These are phyloP conservation scores for Blepharisma japonicum DNA, from an alignment of 73 alveolate species.

Conservation along the genomic window DNA sequence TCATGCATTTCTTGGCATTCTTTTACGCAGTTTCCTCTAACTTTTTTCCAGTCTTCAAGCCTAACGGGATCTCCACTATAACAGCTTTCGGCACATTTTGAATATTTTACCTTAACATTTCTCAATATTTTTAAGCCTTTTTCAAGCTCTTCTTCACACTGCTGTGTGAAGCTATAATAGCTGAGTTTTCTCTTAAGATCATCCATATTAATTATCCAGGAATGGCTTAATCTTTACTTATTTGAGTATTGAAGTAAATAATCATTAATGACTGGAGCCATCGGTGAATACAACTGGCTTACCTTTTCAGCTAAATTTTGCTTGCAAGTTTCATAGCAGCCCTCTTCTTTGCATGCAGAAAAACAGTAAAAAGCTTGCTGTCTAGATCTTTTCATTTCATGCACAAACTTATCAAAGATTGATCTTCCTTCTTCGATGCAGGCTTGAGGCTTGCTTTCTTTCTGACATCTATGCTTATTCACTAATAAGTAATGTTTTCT, in stretches of 20 bases:
- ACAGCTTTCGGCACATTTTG: constrained; percentile 10
- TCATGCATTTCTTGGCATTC: background rate
- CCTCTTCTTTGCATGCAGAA: constrained; percentile 19
- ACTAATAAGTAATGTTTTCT: constrained; percentile 20
- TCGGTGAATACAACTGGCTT: background rate
- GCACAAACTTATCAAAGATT: constrained; percentile 17
- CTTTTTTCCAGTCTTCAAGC: background rate
- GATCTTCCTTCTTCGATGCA: constrained; percentile 26
- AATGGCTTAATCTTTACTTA: too few relatives aligned
- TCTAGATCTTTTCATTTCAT: background rate
- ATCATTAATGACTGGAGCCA: constrained; percentile 25
- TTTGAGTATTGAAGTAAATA: background rate
- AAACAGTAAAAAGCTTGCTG: constrained; percentile 26
- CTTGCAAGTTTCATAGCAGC: constrained; percentile 16
- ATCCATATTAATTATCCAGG: background rate
- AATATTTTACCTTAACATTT: background rate
- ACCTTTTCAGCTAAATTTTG: background rate
- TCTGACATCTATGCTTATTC: background rate
- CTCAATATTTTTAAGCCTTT: background rate
- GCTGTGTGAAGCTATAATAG: constrained; percentile 1
- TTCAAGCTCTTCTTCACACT: constrained; percentile 8
- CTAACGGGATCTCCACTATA: background rate
- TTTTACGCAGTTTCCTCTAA: background rate
- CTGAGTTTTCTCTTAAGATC: constrained; percentile 7
- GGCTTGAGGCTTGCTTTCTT: constrained; percentile 4